A percentile compares a stretch with the other conserved stretches of the same genome.
phyloP scores from a whole-genome alignment of 169 alveolate species.

The Plasmodium vinckei region DNA sequence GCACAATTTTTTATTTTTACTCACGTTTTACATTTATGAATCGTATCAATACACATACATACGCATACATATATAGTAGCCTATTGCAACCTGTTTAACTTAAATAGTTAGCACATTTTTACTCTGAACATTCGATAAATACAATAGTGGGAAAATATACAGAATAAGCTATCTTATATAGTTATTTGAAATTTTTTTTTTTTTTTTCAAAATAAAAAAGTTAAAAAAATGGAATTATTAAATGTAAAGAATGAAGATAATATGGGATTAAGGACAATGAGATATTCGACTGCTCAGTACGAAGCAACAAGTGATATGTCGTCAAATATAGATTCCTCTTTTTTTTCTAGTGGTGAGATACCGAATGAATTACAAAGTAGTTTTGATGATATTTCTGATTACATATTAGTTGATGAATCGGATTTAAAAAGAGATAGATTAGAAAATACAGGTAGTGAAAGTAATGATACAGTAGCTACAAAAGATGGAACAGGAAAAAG shows the following conservation, averaged over 20 bases:
- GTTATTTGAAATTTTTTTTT: no score
- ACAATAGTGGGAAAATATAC: no score
- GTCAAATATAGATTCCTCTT: constrained; percentile 60
- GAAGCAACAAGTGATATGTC: constrained; percentile 50
- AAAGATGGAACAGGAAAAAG: constrained; percentile 20
- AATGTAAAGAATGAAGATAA: constrained; percentile 34
- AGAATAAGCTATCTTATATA: no score
- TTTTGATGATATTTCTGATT: constrained; percentile 70
- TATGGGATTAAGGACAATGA: constrained; percentile 46
- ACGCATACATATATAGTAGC: no score
- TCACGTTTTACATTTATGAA: no score
- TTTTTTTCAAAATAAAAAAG: background rate
- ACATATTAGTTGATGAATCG: constrained; percentile 61
- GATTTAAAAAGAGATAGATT: constrained; percentile 44
- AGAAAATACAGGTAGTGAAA: constrained; percentile 51
- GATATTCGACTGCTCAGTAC: constrained; percentile 28
- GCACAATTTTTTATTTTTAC: no score
- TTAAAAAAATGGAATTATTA: constrained; percentile 42
- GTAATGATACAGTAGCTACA: constrained; percentile 15
- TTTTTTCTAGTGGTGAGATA: constrained; percentile 64
- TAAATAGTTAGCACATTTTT: no score
- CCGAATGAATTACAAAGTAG: constrained; percentile 65
- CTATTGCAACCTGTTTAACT: no score
- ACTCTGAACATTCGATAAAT: no score
- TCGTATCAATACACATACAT: no score